Base-by-base conservation (phyloP, 2,329 filamentous ascomycete species). In the Penicillium polonicum region DNA sequence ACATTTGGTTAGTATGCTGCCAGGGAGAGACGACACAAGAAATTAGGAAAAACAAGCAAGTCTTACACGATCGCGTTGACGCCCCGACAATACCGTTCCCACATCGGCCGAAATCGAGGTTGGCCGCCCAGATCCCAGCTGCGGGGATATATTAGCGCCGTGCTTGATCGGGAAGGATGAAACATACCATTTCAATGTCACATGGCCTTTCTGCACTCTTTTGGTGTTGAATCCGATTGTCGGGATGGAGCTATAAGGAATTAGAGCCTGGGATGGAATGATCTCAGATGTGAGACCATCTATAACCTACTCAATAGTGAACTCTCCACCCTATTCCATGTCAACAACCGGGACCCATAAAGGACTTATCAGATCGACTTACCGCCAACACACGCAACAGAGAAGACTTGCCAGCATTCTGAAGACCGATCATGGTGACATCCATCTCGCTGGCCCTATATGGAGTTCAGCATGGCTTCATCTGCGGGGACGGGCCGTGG, bases 151-250 rank as follows among this genome's bases (percentile, higher is more conserved):
- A 57, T 55, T 52, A 60, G 59, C 35, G 57, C 63, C 33, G 41
- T n/a, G 27, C n/a, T 39, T n/a, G 15, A 12, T 23, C 15, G 44
- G 12, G 42, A 27, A 31, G 38, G 42, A 52, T 10, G 25, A 41
- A 42, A 50, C 82, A 73, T 74, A 88, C 85, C 94, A 99, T 79
- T 97, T 97, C 71, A 99, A 83, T 68, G 94, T 96, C 75, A 99
- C 94, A 85, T 97, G 93, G 68, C 94, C 94, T 73, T 94, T 93
- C 79, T 97, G 92, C 69, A 99, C 92, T 67, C 90, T 88, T 83
- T 97, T 97, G 87, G 97, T 96, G 78, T 97, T 99, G 82, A 97
- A 97, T 65, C 94, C 94, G 70, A 99, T 93, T 17, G 94, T 99
- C 61, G 94, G 94, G 75, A 97, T 97, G 66, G 93, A 96, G 82